phyloP scores from a whole-genome alignment of 2,329 filamentous ascomycete species.

The Fusarium keratoplasticum region DNA sequence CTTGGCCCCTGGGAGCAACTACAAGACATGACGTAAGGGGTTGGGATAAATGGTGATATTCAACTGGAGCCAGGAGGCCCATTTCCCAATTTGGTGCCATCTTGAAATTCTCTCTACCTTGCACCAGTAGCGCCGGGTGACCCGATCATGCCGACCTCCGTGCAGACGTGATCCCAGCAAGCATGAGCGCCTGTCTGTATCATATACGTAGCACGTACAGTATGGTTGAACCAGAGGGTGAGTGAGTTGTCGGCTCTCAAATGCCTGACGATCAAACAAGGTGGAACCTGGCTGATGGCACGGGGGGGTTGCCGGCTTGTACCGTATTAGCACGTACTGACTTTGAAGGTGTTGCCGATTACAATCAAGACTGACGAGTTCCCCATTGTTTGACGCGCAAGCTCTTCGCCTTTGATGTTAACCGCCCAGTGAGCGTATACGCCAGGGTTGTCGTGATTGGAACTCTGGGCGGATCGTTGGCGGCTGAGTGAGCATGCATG shows the following conservation, averaged over 20 bases:
- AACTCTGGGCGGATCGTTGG: slow-evolving; percentile 14
- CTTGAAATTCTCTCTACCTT: slow-evolving; percentile 14
- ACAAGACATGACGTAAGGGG: slow-evolving; percentile 35
- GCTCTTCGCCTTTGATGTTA: slow-evolving; percentile 7
- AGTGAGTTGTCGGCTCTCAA: slow-evolving; percentile 32
- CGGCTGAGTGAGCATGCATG: slow-evolving; percentile 36
- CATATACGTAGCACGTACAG: slow-evolving; percentile 5
- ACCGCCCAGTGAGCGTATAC: slow-evolving; percentile 1
- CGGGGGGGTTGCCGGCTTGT: slow-evolving; percentile 9
- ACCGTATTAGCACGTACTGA: slow-evolving; percentile 2
- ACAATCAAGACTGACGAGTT: slow-evolving; percentile 6
- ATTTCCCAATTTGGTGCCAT: slow-evolving; percentile 33
- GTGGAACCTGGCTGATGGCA: slow-evolving; percentile 34
- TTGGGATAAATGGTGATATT: slow-evolving; percentile 13
- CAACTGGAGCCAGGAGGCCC: slow-evolving; percentile 8
- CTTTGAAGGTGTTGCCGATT: slow-evolving; percentile 18
- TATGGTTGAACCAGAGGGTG: slow-evolving; percentile 16
- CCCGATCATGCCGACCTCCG: slow-evolving; percentile 27
- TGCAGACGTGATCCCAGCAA: slow-evolving; percentile 16
- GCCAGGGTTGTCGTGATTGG: slow-evolving; percentile 19
- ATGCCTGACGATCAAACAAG: slow-evolving; percentile 38
- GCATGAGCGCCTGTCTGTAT: slow-evolving; percentile 26
- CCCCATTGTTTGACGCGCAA: slow-evolving; percentile 37
- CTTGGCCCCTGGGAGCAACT: background rate
- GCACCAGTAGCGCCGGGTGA: slow-evolving; percentile 30